phyloP scores from a whole-genome alignment of 1,139 yeast genomes.

The Sugiyamaella japonica region DNA sequence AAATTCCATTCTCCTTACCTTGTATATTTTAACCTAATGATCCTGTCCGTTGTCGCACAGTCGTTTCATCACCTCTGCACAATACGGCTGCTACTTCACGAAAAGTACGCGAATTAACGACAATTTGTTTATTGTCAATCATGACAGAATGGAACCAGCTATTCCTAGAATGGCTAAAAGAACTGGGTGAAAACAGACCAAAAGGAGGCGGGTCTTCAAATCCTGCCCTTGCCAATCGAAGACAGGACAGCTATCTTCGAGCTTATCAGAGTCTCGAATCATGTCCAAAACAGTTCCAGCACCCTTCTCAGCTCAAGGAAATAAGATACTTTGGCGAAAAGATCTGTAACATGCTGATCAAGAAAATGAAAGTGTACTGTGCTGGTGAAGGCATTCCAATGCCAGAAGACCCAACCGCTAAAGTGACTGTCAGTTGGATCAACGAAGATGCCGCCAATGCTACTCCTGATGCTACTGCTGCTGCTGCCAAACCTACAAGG shows the following conservation, averaged over 20 bases:
- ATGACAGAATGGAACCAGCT: constrained; percentile 16
- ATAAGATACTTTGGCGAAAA: constrained; percentile 65
- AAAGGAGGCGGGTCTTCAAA: background rate
- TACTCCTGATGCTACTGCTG: background rate
- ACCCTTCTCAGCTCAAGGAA: constrained; percentile 53
- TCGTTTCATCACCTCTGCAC: too few relatives aligned
- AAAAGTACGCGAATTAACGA: constrained; percentile 3
- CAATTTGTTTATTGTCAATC: background rate
- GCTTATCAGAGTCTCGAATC: constrained; percentile 51
- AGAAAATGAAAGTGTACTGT: constrained; percentile 50
- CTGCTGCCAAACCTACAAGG: constrained; percentile 10
- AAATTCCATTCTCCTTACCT: too few relatives aligned
- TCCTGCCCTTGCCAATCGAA: background rate
- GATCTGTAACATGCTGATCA: constrained; percentile 50
- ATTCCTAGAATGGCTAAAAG: constrained; percentile 52
- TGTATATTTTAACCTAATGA: too few relatives aligned
- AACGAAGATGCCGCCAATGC: background rate
- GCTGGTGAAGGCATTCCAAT: constrained; percentile 43
- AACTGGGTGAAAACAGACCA: constrained; percentile 29
- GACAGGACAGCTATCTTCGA: constrained; percentile 43
- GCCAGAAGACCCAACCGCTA: constrained; percentile 40
- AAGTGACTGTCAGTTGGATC: constrained; percentile 7
- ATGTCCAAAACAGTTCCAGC: constrained; percentile 47
- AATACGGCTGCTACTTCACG: background rate
- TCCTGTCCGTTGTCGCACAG: too few relatives aligned